Evolutionary conservation across 164 flowering plant species (phyloP).

Genomic region (Platanus orientalis): DNA sequence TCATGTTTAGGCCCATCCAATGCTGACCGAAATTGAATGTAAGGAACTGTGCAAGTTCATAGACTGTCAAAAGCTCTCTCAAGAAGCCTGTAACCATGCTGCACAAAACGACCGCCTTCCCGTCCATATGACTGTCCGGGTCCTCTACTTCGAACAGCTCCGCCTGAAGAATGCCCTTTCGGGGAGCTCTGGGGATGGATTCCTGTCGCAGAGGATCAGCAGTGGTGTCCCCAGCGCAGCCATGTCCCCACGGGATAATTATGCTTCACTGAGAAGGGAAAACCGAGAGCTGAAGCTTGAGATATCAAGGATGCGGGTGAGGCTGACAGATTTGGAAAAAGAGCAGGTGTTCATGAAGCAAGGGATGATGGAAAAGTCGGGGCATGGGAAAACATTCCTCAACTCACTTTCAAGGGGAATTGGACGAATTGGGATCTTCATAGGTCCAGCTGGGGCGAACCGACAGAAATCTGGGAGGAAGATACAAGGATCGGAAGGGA

Average conservation of each 20-base stretch:
- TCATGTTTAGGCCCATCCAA: slow-evolving; percentile 54
- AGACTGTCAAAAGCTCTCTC: slow-evolving; percentile 76
- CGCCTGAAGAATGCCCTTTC: slow-evolving; percentile 50
- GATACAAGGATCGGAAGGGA: slow-evolving; percentile 38
- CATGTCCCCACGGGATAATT: slow-evolving; percentile 76
- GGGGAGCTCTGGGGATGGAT: slow-evolving; percentile 48
- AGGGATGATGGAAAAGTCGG: slow-evolving; percentile 59
- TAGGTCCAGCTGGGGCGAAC: slow-evolving; percentile 35
- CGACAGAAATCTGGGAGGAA: slow-evolving; percentile 38
- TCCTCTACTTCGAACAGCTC: slow-evolving; percentile 71
- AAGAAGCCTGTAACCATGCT: slow-evolving; percentile 72
- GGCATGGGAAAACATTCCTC: slow-evolving; percentile 45
- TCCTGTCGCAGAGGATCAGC: slow-evolving; percentile 56
- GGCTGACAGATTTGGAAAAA: slow-evolving; percentile 76
- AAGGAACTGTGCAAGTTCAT: slow-evolving; percentile 62
- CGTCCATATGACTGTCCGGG: slow-evolving; percentile 56
- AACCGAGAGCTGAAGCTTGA: slow-evolving; percentile 78
- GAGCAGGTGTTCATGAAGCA: slow-evolving; percentile 69
- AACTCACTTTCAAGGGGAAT: slow-evolving; percentile 56
- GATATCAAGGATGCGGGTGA: slow-evolving; percentile 65
- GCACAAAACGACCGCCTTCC: slow-evolving; percentile 84
- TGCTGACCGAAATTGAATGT: slow-evolving; percentile 46
- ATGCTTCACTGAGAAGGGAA: slow-evolving; percentile 73
- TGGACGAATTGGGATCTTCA: slow-evolving; percentile 51
- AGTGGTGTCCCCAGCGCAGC: slow-evolving; percentile 70